Percentiles rank a stretch among this genome's conserved stretches.
Evolutionary conservation across 2,329 filamentous ascomycete genomes (phyloP).

Genomic region (Botryotinia convoluta): DNA sequence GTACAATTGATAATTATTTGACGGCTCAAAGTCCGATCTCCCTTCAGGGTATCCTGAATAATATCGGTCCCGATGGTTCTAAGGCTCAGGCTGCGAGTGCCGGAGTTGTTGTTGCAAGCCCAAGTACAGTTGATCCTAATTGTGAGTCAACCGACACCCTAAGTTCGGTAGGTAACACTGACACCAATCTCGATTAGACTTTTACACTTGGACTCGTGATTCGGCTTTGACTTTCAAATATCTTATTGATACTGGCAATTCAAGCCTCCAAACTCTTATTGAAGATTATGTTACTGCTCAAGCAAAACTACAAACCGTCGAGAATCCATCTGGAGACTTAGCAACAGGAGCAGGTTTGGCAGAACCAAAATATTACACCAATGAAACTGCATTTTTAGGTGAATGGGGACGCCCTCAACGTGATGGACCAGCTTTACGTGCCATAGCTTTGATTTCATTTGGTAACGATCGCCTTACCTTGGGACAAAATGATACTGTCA

Average conservation of each 20-base stretch:
- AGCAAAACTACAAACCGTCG: constrained; percentile 53
- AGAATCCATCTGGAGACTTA: constrained; percentile 52
- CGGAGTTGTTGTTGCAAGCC: constrained; percentile 55
- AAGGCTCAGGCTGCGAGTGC: constrained; percentile 47
- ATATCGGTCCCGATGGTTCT: constrained; percentile 53
- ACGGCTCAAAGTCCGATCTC: constrained; percentile 44
- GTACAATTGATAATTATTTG: constrained; percentile 8
- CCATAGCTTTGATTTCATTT: constrained; percentile 69
- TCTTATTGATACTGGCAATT: constrained; percentile 63
- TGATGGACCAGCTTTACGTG: constrained; percentile 76
- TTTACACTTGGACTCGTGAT: constrained; percentile 75
- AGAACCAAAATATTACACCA: constrained; percentile 70
- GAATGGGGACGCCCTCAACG: constrained; percentile 64
- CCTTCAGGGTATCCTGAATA: constrained; percentile 51
- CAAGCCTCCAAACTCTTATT: constrained; percentile 49
- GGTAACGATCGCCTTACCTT: constrained; percentile 67
- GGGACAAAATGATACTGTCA: constrained; percentile 46
- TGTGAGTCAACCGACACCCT: constrained; percentile 43
- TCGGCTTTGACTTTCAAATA: constrained; percentile 69
- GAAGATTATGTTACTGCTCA: constrained; percentile 67
- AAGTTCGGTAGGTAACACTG: neutral
- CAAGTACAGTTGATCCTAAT: constrained; percentile 50
- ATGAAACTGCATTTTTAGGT: constrained; percentile 61
- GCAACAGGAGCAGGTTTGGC: constrained; percentile 53
- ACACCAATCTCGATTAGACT: constrained; percentile 53